Conservation (phyloP, 257 asterid genomes). For the Ophiorrhiza pumila region DNA sequence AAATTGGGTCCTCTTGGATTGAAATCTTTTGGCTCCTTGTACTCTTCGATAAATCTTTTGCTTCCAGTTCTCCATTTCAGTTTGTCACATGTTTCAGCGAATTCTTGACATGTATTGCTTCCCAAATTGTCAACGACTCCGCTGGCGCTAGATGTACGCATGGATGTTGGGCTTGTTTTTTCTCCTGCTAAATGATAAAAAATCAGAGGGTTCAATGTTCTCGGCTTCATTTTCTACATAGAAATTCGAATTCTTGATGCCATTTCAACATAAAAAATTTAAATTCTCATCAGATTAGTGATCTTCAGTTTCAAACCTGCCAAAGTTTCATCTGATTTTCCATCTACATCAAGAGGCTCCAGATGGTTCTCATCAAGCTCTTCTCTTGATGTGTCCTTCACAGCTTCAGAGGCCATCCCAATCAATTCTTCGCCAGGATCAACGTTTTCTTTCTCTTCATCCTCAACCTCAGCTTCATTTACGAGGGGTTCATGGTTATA, state of each 20-base stretch:
- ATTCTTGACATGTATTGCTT: constrained; percentile 13
- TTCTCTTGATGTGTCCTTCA: background rate
- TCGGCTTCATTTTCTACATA: constrained; percentile 9
- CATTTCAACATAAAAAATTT: background rate
- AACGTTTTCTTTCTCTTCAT: constrained; percentile 3
- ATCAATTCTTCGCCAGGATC: background rate
- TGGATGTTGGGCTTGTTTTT: background rate
- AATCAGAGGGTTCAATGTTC: constrained; percentile 7
- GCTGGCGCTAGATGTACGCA: background rate
- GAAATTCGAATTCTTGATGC: background rate
- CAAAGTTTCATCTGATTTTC: constrained; percentile 8
- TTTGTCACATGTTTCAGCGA: constrained; percentile 13
- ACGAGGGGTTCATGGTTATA: background rate
- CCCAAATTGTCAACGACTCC: background rate
- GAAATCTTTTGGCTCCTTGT: constrained; percentile 42
- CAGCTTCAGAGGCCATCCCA: constrained; percentile 3
- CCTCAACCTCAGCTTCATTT: background rate
- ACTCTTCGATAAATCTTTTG: constrained; percentile 31
- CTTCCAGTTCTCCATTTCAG: constrained; percentile 25
- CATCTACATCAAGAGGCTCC: background rate
- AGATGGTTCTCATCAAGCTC: background rate
- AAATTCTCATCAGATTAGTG: constrained; percentile 9
- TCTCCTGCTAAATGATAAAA: background rate
- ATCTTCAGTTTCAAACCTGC: constrained; percentile 11
- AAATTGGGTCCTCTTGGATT: constrained; percentile 79